Conservation (phyloP, 805 yeast genomes). For the Cyberlindnera nakhonratchasimensis region DNA sequence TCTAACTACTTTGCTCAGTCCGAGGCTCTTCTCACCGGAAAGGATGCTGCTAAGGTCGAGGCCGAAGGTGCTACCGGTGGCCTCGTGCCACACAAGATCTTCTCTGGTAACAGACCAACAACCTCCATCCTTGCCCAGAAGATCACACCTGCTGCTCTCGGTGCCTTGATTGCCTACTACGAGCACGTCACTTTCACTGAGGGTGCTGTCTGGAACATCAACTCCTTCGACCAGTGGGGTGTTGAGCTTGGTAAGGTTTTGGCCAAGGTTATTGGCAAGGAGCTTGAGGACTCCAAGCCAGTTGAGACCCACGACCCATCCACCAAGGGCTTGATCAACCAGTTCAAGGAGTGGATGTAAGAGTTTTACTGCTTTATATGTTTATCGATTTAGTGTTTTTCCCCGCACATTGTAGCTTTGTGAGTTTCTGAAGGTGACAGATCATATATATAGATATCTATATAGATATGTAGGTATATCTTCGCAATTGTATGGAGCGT, state of each 20-base stretch:
- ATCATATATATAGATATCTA: too few species aligned
- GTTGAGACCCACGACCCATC: constrained; percentile 81
- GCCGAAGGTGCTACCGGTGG: constrained; percentile 86
- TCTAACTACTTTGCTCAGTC: constrained; percentile 98
- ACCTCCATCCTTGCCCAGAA: constrained; percentile 94
- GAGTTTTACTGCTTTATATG: not conserved
- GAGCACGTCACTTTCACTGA: constrained; percentile 96
- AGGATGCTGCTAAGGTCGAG: constrained; percentile 76
- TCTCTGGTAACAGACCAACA: constrained; percentile 98
- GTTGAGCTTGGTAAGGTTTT: constrained; percentile 97
- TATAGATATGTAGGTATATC: too few species aligned
- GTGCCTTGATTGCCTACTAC: constrained; percentile 95
- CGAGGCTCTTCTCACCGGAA: constrained; percentile 96
- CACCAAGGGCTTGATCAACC: constrained; percentile 90
- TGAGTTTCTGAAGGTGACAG: too few species aligned
- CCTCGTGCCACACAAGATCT: constrained; percentile 91
- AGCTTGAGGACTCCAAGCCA: constrained; percentile 60
- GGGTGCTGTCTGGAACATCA: constrained; percentile 99
- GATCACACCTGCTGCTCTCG: constrained; percentile 94
- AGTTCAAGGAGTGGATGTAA: constrained; percentile 78
- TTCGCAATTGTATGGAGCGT: too few species aligned
- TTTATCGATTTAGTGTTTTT: not conserved
- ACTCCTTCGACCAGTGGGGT: constrained; percentile 99
- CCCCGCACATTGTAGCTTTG: too few species aligned
- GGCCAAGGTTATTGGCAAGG: constrained; percentile 92